Base-by-base conservation (phyloP, 1,284 basidiomycete genomes). In the Clitocybe nebularis region DNA sequence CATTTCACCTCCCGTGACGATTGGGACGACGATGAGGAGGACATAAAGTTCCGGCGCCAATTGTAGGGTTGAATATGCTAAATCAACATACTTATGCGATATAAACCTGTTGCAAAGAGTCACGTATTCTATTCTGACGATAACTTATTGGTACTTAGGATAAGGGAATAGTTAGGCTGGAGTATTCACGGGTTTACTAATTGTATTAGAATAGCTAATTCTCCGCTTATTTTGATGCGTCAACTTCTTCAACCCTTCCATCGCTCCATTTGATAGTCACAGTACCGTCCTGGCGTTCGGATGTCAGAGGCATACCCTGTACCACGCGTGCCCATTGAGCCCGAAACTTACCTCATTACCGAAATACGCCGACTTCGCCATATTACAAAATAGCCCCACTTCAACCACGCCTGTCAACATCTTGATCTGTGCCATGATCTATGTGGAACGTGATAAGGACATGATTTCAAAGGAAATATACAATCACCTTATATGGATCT, bases 311-410 rank as follows among this genome's bases (percentile, higher is more conserved):
- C 14, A 24, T 11, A 19, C 21, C 33, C 45, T 19, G 33, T 43
- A 33, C 20, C 24, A 3, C 36, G 16, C 23, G n/a, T 35, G 32
- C 7, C 36, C 9, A 20, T 34, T 28, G 9, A 32, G 34, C 46
- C 24, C 19, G 36, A 9, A 14, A 60, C 72, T 48, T 45, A 89
- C 88, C 68, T 84, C 77, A 56, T 96, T 95, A 13, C 95, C 95
- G 69, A 98, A 99, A 74, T 98, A 99, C 7, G 94, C 94, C 0
- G 92, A 93, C 62, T 87, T 81, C n/a, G 89, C 92, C 77, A 98
- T 86, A 42, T 83, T 72, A 60, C 90, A 93, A 73, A 99, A 99
- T 16, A 99, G 67, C 0, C 96, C 96, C 23, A 98, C 96, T 64
- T 99, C 95, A 22, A 98, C 88, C 8, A 99, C 93, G 44, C 96